Evolutionary conservation across 176 grass and related monocot genomes (phyloP), one percentile per base, ranked within the genome.

Genomic region (Ampelocalamus luodianensis): DNA sequence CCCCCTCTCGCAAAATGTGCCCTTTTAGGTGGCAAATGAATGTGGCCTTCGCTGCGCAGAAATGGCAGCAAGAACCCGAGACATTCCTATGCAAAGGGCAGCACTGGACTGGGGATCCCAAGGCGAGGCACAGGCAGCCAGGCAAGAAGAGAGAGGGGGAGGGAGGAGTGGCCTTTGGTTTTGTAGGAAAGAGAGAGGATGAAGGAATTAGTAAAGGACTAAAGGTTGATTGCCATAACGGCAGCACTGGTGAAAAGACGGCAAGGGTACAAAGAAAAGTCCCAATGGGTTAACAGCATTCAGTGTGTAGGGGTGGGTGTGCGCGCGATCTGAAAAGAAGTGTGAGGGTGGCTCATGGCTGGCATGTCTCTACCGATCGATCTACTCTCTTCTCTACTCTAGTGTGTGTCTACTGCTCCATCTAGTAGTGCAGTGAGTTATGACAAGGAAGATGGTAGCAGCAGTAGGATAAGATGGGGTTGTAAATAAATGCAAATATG

Each of bases 11-110:
- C 77, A 17, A 65, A 27, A 40, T 67, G 84, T 66, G 73, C 48
- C 84, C 65, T 82, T 78, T 69, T 83, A 79, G 84, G 85, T 83
- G 48, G 60, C 84, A 18, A 79, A 10, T 87, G 63, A 87, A 90
- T 83, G 83, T 36, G 79, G 78, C 4, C 39, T 79, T 74, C 20
- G 46, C 29, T 34, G 76, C 1, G 88, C 60, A 49, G 77, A 34
- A 45, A 56, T 45, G 82, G 76, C 59, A 36, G 80, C 34, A 16
- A 71, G 44, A 18, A 37, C 3, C 73, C 73, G 56, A 65, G 84
- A 87, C 89, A 90, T 87, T 90, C 89, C 71, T 81, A 72, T 65
- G 75, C 48, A 17, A 63, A 68, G 82, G 2, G 22, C 45, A 1
- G 65, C 34, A 18, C 82, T 39, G 65, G 23, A 12, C 58, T 79